These are phyloP conservation scores for Chlamydomonas eustigma DNA, from an alignment of 139 green algal genomes.

Conservation along the genomic window DNA sequence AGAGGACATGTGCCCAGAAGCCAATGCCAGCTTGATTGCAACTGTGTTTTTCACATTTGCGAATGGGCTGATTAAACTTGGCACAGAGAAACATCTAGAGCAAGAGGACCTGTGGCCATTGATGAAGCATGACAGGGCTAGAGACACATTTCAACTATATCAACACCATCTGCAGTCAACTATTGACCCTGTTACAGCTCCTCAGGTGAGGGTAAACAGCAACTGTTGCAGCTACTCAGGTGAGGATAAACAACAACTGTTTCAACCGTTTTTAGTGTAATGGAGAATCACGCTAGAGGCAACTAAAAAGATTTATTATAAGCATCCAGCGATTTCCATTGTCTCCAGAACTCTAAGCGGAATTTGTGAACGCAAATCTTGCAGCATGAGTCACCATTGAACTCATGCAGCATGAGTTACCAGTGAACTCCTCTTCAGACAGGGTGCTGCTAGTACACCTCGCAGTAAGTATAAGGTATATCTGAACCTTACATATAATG, in stretches of 20 bases:
- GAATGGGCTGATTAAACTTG: slow-evolving; percentile 45
- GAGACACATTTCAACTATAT: slow-evolving; percentile 3
- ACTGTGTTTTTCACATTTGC: slow-evolving; percentile 65
- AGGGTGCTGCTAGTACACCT: no score
- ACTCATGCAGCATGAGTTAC: no score
- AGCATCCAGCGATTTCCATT: no score
- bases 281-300: no score
- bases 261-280: no score
- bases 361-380: no score
- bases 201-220: neutral
- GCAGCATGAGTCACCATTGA: no score
- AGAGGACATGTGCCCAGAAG: slow-evolving; percentile 69
- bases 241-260: neutral
- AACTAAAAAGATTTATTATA: no score
- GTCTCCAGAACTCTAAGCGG: no score
- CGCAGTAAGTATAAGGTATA: no score
- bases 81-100: slow-evolving; percentile 53
- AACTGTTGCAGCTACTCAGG: neutral
- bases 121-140: slow-evolving; percentile 25
- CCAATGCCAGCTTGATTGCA: slow-evolving; percentile 47
- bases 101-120: slow-evolving; percentile 79
- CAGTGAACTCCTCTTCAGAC: no score
- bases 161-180: neutral
- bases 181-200: neutral
- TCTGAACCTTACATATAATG: no score